These are phyloP conservation scores for Leccinum subrobustum DNA, from an alignment of 1,284 basidiomycete species.

Conservation along the genomic window DNA sequence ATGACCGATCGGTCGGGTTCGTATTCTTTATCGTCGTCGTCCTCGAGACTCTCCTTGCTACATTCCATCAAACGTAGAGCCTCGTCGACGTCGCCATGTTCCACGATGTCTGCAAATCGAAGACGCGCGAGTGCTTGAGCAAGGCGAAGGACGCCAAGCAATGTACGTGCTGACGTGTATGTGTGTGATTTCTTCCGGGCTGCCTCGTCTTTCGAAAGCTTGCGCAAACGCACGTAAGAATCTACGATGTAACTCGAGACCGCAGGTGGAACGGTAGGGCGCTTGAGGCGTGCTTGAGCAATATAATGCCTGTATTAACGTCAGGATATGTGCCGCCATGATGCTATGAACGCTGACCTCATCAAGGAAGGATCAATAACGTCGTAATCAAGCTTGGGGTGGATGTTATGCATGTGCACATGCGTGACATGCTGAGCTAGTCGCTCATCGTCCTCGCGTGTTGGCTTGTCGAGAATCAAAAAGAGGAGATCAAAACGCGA, in stretches of 20 bases:
- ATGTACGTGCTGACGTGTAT: slow-evolving; percentile 96
- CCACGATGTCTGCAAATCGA: slow-evolving; percentile 79
- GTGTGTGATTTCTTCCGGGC: slow-evolving; percentile 86
- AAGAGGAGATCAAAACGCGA: slow-evolving; percentile 97
- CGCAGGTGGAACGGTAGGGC: slow-evolving; percentile 82
- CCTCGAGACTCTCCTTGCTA: slow-evolving; percentile 86
- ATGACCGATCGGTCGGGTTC: slow-evolving; percentile 77
- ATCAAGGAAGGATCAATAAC: slow-evolving; percentile 86
- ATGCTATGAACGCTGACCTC: slow-evolving; percentile 52
- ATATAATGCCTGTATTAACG: slow-evolving; percentile 81
- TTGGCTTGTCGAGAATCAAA: slow-evolving; percentile 95
- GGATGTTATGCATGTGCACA: slow-evolving; percentile 95
- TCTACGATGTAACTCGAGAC: slow-evolving; percentile 95
- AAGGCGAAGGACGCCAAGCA: slow-evolving; percentile 92
- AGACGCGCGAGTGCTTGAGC: slow-evolving; percentile 94
- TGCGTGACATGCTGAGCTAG: slow-evolving; percentile 97
- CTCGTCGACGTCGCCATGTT: slow-evolving; percentile 91
- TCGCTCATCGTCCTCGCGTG: slow-evolving; percentile 91
- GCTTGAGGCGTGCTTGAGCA: slow-evolving; percentile 85
- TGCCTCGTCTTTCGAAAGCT: slow-evolving; percentile 89
- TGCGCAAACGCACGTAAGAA: slow-evolving; percentile 93
- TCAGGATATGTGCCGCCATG: neutral
- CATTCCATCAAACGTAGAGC: slow-evolving; percentile 96
- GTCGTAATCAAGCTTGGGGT: slow-evolving; percentile 84
- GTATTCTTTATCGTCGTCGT: slow-evolving; percentile 69